Evolutionary conservation across 805 yeast genomes (phyloP).

Genomic region (Lachancea sp.): DNA sequence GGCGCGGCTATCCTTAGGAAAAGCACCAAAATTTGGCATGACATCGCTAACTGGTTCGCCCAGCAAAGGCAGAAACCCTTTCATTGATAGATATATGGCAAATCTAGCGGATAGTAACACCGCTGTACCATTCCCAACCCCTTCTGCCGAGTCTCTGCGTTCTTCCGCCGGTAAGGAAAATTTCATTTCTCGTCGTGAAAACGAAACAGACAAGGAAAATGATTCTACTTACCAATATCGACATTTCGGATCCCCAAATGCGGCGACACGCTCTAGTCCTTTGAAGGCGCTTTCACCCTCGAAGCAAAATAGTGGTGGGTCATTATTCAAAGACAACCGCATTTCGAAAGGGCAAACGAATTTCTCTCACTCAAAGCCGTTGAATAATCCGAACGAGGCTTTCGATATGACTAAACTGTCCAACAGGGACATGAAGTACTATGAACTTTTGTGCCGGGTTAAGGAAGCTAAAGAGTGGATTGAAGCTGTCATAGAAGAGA

Average conservation of each 20-base stretch:
- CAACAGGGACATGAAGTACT: conserved; percentile 40
- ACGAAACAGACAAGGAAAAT: conserved; percentile 10
- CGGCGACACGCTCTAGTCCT: neutral
- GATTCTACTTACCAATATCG: conserved; percentile 19
- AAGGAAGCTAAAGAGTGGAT: conserved; percentile 81
- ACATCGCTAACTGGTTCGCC: conserved; percentile 21
- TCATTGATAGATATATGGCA: conserved; percentile 23
- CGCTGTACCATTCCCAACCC: conserved; percentile 16
- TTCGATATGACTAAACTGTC: conserved; percentile 4
- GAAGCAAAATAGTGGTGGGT: neutral
- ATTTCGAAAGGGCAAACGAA: too few species aligned
- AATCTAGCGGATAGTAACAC: conserved; percentile 15
- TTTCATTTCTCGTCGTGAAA: too few species aligned
- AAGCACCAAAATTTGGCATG: conserved; percentile 8
- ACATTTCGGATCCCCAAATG: neutral
- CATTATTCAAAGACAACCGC: neutral
- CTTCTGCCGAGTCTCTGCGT: neutral
- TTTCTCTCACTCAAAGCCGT: too few species aligned
- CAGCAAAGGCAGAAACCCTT: conserved; percentile 10
- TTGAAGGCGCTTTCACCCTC: neutral
- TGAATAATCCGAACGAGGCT: neutral
- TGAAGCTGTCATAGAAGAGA: conserved; percentile 52
- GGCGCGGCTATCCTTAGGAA: neutral
- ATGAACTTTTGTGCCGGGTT: conserved; percentile 75
- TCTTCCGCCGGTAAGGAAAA: neutral